Evolutionary conservation across 2,329 filamentous ascomycete species (phyloP), one percentile per base, ranked within the genome.

Genomic region (Verticillium isaacii): DNA sequence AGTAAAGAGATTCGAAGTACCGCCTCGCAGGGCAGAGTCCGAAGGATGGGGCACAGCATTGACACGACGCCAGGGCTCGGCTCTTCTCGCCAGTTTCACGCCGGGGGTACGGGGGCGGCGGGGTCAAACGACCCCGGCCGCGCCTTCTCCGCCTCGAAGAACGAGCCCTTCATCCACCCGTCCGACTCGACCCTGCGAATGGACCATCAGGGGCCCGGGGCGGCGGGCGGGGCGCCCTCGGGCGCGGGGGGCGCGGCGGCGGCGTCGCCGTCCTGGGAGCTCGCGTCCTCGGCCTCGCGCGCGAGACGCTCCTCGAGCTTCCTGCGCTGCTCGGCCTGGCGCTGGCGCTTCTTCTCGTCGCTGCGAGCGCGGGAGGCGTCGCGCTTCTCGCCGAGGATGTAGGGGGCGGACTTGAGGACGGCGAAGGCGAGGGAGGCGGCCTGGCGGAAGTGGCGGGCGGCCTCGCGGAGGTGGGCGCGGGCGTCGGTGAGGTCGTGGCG

Each of bases 401-500:
- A 77, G 5, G 73, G 74, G 12, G 71, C 64, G 14, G 71, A 70
- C 60, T 64, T 65, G 32, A 75, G 63, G n/a, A 74, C 75, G 15
- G 67, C 66, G 15, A 73, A 65, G 17, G 70, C 60, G 17, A 77
- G 70, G 63, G 65, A 67, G 55, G 76, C 23, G 23, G 72, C 78
- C 41, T 70, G 59, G 37, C 60, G 64, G n/a, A 81, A 68, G 66
- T 81, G 78, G 57, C 37, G 56, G 15, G 12, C n/a, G 7, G 56
- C 19, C 19, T 58, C 25, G 14, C 67, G 60, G 56, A 70, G 66
- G 67, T 81, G 78, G 15, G 66, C 67, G 66, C 72, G 74, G 34
- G 78, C 76, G 54, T 78, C 74, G 58, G 68, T 64, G 62, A 71
- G 73, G 67, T 75, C 71, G 39, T 70, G 67, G 11, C 77, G 76